Evolutionary conservation across 2,329 filamentous ascomycete species (phyloP).

Genomic region (Xylariaceae sp.): DNA sequence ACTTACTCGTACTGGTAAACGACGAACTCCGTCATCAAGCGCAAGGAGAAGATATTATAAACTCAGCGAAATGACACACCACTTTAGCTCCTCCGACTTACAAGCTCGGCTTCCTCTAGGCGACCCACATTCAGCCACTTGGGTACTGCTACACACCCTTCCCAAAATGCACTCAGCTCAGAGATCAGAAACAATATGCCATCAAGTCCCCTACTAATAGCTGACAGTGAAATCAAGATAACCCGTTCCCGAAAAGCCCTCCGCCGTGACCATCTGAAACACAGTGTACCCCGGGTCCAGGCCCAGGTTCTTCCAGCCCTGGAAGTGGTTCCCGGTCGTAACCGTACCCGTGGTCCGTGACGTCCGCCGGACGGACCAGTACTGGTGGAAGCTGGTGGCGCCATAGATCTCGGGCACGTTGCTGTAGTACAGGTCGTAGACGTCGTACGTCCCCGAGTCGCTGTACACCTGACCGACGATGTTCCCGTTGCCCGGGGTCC

Average conservation of each 20-base stretch:
- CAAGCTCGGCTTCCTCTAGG: too few relatives aligned
- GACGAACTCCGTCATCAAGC: too few relatives aligned
- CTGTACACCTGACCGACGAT: neutral
- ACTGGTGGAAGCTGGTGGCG: conserved; percentile 3
- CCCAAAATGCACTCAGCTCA: too few relatives aligned
- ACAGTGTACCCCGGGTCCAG: conserved; percentile 3
- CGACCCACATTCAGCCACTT: too few relatives aligned
- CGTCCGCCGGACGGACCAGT: conserved; percentile 1
- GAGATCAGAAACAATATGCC: too few relatives aligned
- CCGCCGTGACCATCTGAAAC: conserved; percentile 3
- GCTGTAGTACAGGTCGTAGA: neutral
- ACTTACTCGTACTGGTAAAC: too few relatives aligned
- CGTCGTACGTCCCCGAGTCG: conserved; percentile 2
- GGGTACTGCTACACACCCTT: too few relatives aligned
- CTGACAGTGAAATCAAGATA: conserved; percentile 2
- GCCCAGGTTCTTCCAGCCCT: conserved; percentile 21
- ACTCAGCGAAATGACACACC: too few relatives aligned
- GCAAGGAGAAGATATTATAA: too few relatives aligned
- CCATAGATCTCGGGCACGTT: conserved; percentile 2
- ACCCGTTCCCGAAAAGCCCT: conserved; percentile 2
- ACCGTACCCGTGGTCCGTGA: conserved; percentile 1
- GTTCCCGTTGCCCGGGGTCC: conserved; percentile 2
- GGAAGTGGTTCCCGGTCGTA: conserved; percentile 37
- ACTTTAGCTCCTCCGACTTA: too few relatives aligned
- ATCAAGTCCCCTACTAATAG: too few relatives aligned